phyloP scores from a whole-genome alignment of 768 basidiomycete species.

The Suillus brevipes region DNA sequence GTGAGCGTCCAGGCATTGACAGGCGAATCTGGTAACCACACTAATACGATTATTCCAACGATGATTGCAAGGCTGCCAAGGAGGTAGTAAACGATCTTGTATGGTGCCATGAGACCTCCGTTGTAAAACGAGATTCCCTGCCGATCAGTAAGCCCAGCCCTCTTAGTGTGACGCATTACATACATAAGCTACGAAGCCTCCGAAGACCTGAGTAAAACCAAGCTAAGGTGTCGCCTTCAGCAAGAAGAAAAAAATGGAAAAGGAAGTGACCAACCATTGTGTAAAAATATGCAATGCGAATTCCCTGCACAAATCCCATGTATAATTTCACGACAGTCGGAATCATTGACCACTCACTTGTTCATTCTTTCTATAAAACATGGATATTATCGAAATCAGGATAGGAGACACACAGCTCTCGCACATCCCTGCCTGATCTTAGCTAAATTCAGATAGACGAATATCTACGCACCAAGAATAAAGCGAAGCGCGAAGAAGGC shows the following conservation, averaged over 20 bases:
- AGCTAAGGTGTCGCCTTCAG: conserved; percentile 8
- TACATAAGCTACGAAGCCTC: conserved; percentile 41
- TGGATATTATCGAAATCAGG: conserved; percentile 38
- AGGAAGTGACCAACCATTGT: conserved; percentile 28
- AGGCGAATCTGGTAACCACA: conserved; percentile 42
- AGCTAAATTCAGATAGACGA: background rate
- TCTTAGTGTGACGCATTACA: conserved; percentile 1
- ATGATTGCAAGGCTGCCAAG: conserved; percentile 40
- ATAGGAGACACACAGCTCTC: conserved; percentile 42
- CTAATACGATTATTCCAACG: conserved; percentile 33
- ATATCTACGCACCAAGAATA: conserved; percentile 30
- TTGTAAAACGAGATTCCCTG: conserved; percentile 37
- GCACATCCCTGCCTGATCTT: conserved; percentile 33
- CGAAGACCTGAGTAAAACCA: conserved; percentile 37
- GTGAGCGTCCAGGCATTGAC: conserved; percentile 38
- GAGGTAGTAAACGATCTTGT: conserved; percentile 40
- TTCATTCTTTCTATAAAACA: conserved; percentile 43
- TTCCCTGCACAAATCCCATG: conserved; percentile 20
- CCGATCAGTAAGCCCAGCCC: background rate
- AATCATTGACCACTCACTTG: conserved; percentile 25
- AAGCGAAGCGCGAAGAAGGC: conserved; percentile 42
- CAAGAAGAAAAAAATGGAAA: background rate
- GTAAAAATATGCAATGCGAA: conserved; percentile 38
- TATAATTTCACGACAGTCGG: background rate
- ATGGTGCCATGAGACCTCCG: conserved; percentile 32